Evolutionary conservation across 441 rosid species (phyloP), one percentile per base, ranked within the genome.

Genomic region (Pelargonium australe): DNA sequence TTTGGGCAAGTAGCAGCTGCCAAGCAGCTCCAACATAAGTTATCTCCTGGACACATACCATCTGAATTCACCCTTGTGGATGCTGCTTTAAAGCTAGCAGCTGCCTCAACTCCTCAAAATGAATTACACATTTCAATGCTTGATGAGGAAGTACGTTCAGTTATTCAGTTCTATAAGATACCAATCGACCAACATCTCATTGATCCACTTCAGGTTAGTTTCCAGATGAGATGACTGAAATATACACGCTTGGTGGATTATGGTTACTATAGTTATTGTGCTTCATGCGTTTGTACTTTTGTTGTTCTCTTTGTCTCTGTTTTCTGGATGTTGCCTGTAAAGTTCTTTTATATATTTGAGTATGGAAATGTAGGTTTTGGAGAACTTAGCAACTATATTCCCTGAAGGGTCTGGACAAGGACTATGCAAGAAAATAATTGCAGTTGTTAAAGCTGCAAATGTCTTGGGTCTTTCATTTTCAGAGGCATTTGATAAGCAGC

Each of bases 1-100:
- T 90, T 92, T 81, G 99, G 98, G 75, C 98, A 92, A 82, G 86
- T 88, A 75, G 72, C 90, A 72, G 99, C 99, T 79, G 93, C 98
- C 64, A 95, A 90, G 85, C 97, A 95, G 82, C 97, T 95, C 68
- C 99, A 95, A 70, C 82, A 86, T 74, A 95, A 95, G 84, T 87
- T 92, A 70, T 86, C 98, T 71, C 96, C 97, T 53, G 88, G 78
- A 53, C 79, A 82, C 71, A 68, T 77, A 64, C 97, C 96, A 80
- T 81, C 88, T 70, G 99, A 95, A 77, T 81, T 95, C 75, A 69
- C 69, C 68, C 88, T 92, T 64, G 85, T 88, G 49, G 90, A 88
- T 84, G 83, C 89, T 85, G 90, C 92, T 75, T 80, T 90, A 78
- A 89, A 85, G 80, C 93, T 92, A 78, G 98, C 98, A 66, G 75